phyloP scores from a whole-genome alignment of 225 moss, liverwort and hornwort species.

The Marchantia paleacea region DNA sequence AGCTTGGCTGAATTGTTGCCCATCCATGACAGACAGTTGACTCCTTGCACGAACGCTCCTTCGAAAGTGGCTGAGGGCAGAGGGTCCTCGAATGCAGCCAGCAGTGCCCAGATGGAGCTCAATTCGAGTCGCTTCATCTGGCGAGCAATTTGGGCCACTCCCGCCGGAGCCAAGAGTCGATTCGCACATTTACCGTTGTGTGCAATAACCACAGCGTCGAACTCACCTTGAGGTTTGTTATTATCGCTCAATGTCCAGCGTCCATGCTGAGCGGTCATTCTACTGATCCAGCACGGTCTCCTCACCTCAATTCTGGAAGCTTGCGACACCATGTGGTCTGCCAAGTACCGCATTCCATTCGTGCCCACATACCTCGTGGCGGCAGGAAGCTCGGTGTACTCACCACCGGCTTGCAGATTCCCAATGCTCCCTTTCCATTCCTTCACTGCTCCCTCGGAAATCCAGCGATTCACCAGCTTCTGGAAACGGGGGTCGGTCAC shows the following conservation, averaged over 20 bases:
- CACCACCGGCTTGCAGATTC: slow-evolving; percentile 68
- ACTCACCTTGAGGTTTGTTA: slow-evolving; percentile 67
- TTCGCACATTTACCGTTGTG: slow-evolving; percentile 99
- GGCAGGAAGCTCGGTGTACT: slow-evolving; percentile 58
- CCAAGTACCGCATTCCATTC: slow-evolving; percentile 86
- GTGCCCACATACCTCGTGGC: slow-evolving; percentile 76
- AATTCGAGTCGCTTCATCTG: slow-evolving; percentile 96
- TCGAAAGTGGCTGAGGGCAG: slow-evolving; percentile 58
- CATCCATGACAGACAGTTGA: slow-evolving; percentile 86
- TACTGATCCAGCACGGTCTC: slow-evolving; percentile 94
- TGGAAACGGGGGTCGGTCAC: slow-evolving; percentile 78
- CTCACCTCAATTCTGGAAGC: slow-evolving; percentile 68
- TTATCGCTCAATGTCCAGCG: slow-evolving; percentile 78
- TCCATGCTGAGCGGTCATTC: slow-evolving; percentile 64
- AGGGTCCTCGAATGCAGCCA: slow-evolving; percentile 84
- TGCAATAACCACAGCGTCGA: slow-evolving; percentile 87
- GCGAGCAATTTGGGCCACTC: slow-evolving; percentile 65
- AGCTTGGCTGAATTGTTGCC: slow-evolving; percentile 85
- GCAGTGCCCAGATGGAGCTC: slow-evolving; percentile 93
- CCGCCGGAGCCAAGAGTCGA: slow-evolving; percentile 81
- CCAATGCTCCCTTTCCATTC: slow-evolving; percentile 83
- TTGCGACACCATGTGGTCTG: slow-evolving; percentile 87
- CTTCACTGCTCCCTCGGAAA: slow-evolving; percentile 69
- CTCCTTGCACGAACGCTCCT: slow-evolving; percentile 86
- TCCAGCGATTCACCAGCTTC: slow-evolving; percentile 75